These are phyloP conservation scores for Sungouiella thailandica DNA, from an alignment of 805 yeast species.

Conservation along the genomic window DNA sequence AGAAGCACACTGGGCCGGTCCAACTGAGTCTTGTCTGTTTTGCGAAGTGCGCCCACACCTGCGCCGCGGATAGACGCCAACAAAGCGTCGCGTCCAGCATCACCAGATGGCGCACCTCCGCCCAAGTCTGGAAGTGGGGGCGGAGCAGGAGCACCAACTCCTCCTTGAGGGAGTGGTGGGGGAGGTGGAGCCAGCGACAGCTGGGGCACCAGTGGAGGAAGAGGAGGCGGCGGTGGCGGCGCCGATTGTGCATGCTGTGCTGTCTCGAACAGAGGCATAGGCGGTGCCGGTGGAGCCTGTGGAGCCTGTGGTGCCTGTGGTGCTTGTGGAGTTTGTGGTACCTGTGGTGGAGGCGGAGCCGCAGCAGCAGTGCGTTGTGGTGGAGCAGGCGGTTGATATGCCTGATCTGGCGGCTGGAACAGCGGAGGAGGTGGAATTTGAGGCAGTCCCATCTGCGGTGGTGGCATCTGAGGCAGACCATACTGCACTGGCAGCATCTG, in stretches of 20 bases:
- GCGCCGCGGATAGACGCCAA: conserved; percentile 81
- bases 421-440: conserved; percentile 10
- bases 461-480: background rate
- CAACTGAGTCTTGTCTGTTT: conserved; percentile 76
- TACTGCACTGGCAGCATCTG: no score
- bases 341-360: conserved; percentile 11
- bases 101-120: conserved; percentile 27
- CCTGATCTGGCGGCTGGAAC: conserved; percentile 14
- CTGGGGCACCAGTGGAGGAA: conserved; percentile 30
- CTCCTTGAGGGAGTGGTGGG: conserved; percentile 10
- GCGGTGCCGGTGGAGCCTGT: conserved; percentile 10
- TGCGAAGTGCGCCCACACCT: conserved; percentile 63
- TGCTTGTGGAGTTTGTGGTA: conserved; percentile 14
- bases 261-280: no score
- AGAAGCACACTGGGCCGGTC: conserved; percentile 73
- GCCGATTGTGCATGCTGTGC: conserved; percentile 18
- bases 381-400: conserved; percentile 15
- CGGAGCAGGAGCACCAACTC: conserved; percentile 21
- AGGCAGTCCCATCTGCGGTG: background rate
- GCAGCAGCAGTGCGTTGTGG: conserved; percentile 4
- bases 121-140: conserved; percentile 18
- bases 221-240: conserved; percentile 28
- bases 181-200: conserved; percentile 7
- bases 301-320: conserved; percentile 15
- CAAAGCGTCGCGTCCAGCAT: conserved; percentile 69